phyloP scores from a whole-genome alignment of 441 rosid species.

The Syzygium syzygioides region DNA sequence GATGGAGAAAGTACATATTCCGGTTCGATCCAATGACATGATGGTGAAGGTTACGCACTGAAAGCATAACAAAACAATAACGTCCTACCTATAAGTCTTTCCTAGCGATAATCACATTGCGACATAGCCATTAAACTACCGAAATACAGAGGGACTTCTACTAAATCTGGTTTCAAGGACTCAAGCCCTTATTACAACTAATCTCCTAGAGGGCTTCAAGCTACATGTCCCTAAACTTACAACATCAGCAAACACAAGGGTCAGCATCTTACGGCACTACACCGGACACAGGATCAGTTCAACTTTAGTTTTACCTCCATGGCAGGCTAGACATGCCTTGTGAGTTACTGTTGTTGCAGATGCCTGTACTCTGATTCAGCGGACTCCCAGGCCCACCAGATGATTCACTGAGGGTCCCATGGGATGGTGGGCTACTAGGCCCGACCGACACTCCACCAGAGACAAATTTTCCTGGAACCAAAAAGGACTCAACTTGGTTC shows the following conservation, averaged over 20 bases:
- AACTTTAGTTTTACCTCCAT: slow-evolving; percentile 12
- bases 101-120: background rate
- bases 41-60: background rate
- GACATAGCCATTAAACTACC: background rate
- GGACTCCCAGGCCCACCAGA: slow-evolving; percentile 18
- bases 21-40: background rate
- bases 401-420: slow-evolving; percentile 17
- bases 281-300: background rate
- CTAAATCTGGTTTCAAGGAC: background rate
- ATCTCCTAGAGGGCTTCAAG: background rate
- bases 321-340: slow-evolving; percentile 15
- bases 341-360: slow-evolving; percentile 11
- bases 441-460: slow-evolving; percentile 1
- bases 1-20: background rate
- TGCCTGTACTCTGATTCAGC: slow-evolving; percentile 4
- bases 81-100: background rate
- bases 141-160: background rate
- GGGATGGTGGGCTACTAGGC: slow-evolving; percentile 14
- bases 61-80: background rate
- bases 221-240: background rate
- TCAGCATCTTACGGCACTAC: background rate
- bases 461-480: slow-evolving; percentile 1
- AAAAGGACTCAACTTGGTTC: slow-evolving; percentile 5
- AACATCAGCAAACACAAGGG: background rate
- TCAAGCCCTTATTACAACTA: background rate